Percentiles rank a stretch among this genome's conserved stretches.
Conservation (phyloP, 129 eudicot genomes). For the Deinandra increscens region DNA sequence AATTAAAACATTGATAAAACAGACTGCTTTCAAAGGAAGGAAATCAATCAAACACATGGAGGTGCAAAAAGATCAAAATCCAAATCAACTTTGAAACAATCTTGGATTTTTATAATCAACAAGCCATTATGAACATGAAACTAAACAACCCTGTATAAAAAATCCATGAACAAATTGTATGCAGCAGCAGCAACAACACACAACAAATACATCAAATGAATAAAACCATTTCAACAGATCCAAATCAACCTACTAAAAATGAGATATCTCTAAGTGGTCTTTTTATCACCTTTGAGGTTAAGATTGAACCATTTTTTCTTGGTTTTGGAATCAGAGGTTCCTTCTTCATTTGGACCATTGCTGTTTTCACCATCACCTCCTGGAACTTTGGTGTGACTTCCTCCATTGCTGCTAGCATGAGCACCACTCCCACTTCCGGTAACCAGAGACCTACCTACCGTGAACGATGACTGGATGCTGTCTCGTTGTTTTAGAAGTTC, state of each 20-base stretch:
- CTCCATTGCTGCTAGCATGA: conserved; percentile 38
- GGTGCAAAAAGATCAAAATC: too few relatives aligned
- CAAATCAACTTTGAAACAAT: too few relatives aligned
- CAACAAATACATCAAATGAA: conserved; percentile 18
- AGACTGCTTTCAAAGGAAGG: too few relatives aligned
- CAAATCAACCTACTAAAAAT: conserved; percentile 1
- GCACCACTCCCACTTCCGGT: conserved; percentile 32
- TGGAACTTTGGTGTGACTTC: conserved; percentile 54
- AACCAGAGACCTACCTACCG: conserved; percentile 50
- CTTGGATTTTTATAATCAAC: neutral
- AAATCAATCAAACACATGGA: too few relatives aligned
- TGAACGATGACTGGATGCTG: conserved; percentile 75
- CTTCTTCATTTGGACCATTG: conserved; percentile 68
- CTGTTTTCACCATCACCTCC: conserved; percentile 51
- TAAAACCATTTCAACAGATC: neutral
- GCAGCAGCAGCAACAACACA: conserved; percentile 13
- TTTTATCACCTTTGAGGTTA: conserved; percentile 67
- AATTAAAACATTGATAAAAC: too few relatives aligned
- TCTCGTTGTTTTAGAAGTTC: conserved; percentile 92
- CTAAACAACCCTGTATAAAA: conserved; percentile 7
- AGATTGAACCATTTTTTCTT: conserved; percentile 85
- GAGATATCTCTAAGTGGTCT: conserved; percentile 25
- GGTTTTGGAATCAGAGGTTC: conserved; percentile 61
- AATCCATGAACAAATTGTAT: neutral
- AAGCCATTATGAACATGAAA: conserved; percentile 36